Evolutionary conservation across 192 early-diverging fungal genomes (phyloP), one percentile per base, ranked within the genome.

Genomic region (Entomortierella lignicola): DNA sequence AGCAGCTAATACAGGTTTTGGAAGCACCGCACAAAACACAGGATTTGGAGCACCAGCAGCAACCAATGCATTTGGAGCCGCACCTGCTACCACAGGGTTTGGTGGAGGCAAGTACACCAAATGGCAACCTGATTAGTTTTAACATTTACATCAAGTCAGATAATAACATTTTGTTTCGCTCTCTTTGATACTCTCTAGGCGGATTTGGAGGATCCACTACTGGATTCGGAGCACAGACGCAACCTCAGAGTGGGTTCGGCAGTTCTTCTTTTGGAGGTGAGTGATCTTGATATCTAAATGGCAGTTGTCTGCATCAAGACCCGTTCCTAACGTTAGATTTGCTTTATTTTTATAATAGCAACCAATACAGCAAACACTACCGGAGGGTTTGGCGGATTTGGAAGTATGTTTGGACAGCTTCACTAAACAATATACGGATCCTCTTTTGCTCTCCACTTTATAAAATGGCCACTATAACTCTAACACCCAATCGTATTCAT

Each of bases 381-480:
- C 4, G 68, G 67, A 34, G 62, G 67, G 47, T 79, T 79, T 54
- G 75, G 75, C 23, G 75, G 75, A 48, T 79, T 79, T 66, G 75
- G 75, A 70, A 37, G 75, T 79, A 70, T 18, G 64, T 41, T 48
- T n/a, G 39, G 39, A 42, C 6, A 42, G 6, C 6, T 10, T 42
- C 39, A 42, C 13, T 42, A 13, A 42, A 42, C n/a, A n/a, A n/a
- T n/a, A n/a, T n/a, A n/a, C n/a, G n/a, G n/a, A n/a, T n/a, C n/a
- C n/a, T n/a, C n/a, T n/a, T n/a, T n/a, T n/a, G n/a, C n/a, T n/a
- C n/a, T n/a, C n/a, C n/a, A n/a, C n/a, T n/a, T n/a, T n/a, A n/a
- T n/a, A n/a, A n/a, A n/a, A n/a, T n/a, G n/a, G n/a, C n/a, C n/a
- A 10, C 10, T 10, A 37, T 10, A 37, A 37, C 34, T 10, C 34